These are phyloP conservation scores for Thelonectria olida DNA, from an alignment of 2,329 filamentous ascomycete species.

Conservation along the genomic window DNA sequence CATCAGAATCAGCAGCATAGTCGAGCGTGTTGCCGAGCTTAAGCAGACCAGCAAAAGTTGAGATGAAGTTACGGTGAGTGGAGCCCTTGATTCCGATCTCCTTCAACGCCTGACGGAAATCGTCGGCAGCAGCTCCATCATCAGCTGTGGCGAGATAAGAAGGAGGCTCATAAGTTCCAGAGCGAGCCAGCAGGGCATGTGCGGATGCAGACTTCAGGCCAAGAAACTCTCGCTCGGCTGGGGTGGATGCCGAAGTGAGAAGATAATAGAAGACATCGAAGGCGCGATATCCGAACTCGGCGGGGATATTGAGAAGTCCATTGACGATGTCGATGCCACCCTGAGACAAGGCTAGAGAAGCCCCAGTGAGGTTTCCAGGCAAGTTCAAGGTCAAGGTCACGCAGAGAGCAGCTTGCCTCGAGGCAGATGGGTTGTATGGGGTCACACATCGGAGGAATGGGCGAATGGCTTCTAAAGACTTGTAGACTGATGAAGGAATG, in stretches of 20 bases:
- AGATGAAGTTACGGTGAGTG: slow-evolving; percentile 83
- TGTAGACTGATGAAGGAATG: slow-evolving; percentile 79
- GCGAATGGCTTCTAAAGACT: slow-evolving; percentile 80
- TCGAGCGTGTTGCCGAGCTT: slow-evolving; percentile 93
- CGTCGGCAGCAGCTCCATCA: slow-evolving; percentile 90
- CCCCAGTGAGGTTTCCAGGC: slow-evolving; percentile 78
- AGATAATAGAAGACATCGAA: slow-evolving; percentile 99
- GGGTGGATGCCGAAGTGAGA: slow-evolving; percentile 88
- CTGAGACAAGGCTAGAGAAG: slow-evolving; percentile 81
- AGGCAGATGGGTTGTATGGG: slow-evolving; percentile 85
- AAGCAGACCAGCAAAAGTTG: slow-evolving; percentile 83
- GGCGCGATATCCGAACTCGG: slow-evolving; percentile 83
- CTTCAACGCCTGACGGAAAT: slow-evolving; percentile 87
- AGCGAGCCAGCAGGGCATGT: slow-evolving; percentile 83
- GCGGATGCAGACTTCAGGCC: slow-evolving; percentile 79
- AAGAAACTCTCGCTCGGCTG: slow-evolving; percentile 88
- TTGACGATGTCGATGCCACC: slow-evolving; percentile 86
- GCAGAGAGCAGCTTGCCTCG: slow-evolving; percentile 82
- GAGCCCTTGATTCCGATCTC: slow-evolving; percentile 93
- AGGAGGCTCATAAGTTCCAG: slow-evolving; percentile 86
- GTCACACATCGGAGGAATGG: slow-evolving; percentile 91
- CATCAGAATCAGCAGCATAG: slow-evolving; percentile 84
- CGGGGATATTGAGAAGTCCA: slow-evolving; percentile 82
- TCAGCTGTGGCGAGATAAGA: slow-evolving; percentile 92
- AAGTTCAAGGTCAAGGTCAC: slow-evolving; percentile 85